Conservation (phyloP, 768 basidiomycete genomes). For the Dictyophora rubrovolvata region DNA sequence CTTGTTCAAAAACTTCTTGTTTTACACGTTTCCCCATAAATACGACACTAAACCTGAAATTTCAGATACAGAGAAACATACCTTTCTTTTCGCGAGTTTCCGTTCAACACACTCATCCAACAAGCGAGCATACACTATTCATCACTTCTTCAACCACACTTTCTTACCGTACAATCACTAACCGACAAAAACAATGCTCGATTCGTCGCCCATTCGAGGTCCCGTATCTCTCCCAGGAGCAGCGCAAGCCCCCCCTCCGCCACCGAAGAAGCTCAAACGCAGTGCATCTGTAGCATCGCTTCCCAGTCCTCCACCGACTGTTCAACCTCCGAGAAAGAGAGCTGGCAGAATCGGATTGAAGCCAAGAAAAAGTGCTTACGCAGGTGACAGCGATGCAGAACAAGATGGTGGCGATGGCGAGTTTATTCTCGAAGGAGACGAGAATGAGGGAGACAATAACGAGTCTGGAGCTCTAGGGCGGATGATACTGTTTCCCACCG, state of each 20-base stretch:
- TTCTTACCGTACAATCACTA: no score
- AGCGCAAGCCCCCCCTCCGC: neutral
- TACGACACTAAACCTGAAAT: no score
- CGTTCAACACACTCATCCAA: no score
- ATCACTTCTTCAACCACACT: no score
- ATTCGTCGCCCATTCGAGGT: slow-evolving; percentile 20
- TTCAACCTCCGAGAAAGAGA: slow-evolving; percentile 32
- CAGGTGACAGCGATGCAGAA: slow-evolving; percentile 24
- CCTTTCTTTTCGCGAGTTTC: no score
- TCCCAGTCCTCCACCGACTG: slow-evolving; percentile 57
- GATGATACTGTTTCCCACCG: slow-evolving; percentile 5
- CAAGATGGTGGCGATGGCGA: slow-evolving; percentile 9
- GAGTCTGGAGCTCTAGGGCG: slow-evolving; percentile 8
- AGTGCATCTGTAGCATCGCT: slow-evolving; percentile 55
- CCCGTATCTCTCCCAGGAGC: slow-evolving; percentile 10
- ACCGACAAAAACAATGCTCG: slow-evolving; percentile 16
- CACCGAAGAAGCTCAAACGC: slow-evolving; percentile 39
- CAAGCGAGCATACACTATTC: no score
- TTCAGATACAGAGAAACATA: no score
- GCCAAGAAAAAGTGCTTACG: slow-evolving; percentile 19
- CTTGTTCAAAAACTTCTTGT: no score
- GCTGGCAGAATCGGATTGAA: neutral
- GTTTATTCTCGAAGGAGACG: neutral
- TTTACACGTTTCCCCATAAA: no score
- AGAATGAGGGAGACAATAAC: slow-evolving; percentile 16